A percentile compares a stretch with the other conserved stretches of the same genome.
phyloP scores from a whole-genome alignment of 176 grass and related monocot genomes.

The Oryza longistaminata region DNA sequence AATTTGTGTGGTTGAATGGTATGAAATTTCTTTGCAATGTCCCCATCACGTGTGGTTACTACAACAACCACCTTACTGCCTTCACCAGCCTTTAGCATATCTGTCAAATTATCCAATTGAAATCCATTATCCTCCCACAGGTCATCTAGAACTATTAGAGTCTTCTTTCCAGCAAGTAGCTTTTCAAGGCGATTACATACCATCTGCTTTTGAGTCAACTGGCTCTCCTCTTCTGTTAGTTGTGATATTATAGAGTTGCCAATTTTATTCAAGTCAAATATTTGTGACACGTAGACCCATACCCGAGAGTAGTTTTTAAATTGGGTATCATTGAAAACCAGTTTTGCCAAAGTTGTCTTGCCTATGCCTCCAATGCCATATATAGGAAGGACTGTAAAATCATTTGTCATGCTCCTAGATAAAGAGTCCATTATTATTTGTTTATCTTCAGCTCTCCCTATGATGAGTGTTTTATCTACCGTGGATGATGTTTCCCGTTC shows the following conservation, averaged over 20 bases:
- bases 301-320: background rate
- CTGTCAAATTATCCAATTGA: background rate
- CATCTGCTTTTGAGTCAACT: too few relatives aligned
- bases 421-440: background rate
- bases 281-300: conserved; percentile 41
- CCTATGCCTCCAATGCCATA: conserved; percentile 43
- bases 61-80: background rate
- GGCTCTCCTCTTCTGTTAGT: background rate
- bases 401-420: background rate
- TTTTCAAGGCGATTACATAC: background rate
- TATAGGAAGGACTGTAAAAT: background rate
- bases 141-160: conserved; percentile 44
- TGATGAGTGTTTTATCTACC: background rate
- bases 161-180: background rate
- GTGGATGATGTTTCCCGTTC: background rate
- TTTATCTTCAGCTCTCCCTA: background rate
- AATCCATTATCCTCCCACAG: conserved; percentile 8
- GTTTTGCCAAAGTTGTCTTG: conserved; percentile 39
- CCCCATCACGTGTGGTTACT: conserved; percentile 19
- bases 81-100: background rate
- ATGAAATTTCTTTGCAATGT: background rate
- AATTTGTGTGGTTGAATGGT: background rate
- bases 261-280: conserved; percentile 25
- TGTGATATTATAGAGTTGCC: conserved; percentile 3
- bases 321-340: background rate